Percentiles rank a stretch among this genome's conserved stretches.
phyloP scores from a whole-genome alignment of 2,329 filamentous ascomycete genomes.

The Aspergillus fumigatiaffinis region DNA sequence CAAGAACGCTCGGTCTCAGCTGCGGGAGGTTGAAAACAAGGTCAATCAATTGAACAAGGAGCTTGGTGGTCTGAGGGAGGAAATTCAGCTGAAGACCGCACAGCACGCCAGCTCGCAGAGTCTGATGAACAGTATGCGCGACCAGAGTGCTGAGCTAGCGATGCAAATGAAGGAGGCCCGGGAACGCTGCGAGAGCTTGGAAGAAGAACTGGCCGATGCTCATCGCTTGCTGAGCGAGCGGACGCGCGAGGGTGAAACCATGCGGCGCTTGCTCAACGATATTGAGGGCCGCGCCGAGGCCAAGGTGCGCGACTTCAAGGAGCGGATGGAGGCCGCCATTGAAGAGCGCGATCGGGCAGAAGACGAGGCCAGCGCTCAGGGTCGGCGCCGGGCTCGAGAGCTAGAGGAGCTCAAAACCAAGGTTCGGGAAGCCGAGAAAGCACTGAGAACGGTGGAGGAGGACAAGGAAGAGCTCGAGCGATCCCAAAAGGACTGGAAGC shows the following conservation, averaged over 20 bases:
- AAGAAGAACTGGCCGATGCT: slow-evolving; percentile 87
- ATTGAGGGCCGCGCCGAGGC: slow-evolving; percentile 78
- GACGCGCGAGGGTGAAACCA: slow-evolving; percentile 88
- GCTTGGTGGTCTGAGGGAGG: slow-evolving; percentile 65
- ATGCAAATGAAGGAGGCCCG: slow-evolving; percentile 89
- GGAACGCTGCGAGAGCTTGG: slow-evolving; percentile 75
- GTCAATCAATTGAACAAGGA: slow-evolving; percentile 65
- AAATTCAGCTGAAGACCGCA: slow-evolving; percentile 76
- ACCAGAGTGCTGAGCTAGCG: slow-evolving; percentile 81
- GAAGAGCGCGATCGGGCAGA: slow-evolving; percentile 91
- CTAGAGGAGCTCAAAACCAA: slow-evolving; percentile 78
- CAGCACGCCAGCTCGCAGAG: slow-evolving; percentile 84
- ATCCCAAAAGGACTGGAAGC: slow-evolving; percentile 69
- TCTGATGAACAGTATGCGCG: slow-evolving; percentile 85
- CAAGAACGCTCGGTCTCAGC: slow-evolving; percentile 48
- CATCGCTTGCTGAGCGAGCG: slow-evolving; percentile 83
- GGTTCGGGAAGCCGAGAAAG: slow-evolving; percentile 75
- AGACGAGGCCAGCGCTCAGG: slow-evolving; percentile 77
- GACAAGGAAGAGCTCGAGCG: slow-evolving; percentile 76
- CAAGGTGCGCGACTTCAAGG: slow-evolving; percentile 82
- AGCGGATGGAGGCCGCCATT: slow-evolving; percentile 82
- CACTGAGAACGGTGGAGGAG: slow-evolving; percentile 64
- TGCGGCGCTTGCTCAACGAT: slow-evolving; percentile 82
- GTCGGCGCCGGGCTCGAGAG: slow-evolving; percentile 73
- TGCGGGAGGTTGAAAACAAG: slow-evolving; percentile 73